phyloP scores from a whole-genome alignment of 768 basidiomycete genomes.

The Boletus huronensis region DNA sequence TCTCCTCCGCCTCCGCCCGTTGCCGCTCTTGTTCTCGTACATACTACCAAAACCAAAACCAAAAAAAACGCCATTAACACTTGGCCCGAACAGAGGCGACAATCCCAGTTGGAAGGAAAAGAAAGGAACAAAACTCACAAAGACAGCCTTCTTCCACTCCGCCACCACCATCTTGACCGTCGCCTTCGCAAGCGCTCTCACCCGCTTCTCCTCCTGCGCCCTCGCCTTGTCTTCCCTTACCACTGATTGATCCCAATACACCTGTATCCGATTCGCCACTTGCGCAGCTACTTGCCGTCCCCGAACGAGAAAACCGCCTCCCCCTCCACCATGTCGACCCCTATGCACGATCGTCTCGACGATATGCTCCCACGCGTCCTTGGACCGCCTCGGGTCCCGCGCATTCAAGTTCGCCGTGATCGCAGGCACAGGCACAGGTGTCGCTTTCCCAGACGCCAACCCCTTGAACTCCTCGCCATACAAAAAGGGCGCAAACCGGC shows the following conservation, averaged over 20 bases:
- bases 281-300: constrained; percentile 46
- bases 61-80: not conserved
- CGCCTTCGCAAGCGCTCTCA: constrained; percentile 65
- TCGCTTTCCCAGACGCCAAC: constrained; percentile 1
- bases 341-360: constrained; percentile 43
- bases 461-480: constrained; percentile 22
- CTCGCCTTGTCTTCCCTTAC: constrained; percentile 57
- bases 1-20: constrained; percentile 70
- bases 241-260: constrained; percentile 71
- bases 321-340: constrained; percentile 14
- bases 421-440: not conserved
- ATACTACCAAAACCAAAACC: constrained; percentile 42
- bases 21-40: constrained; percentile 67
- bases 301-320: constrained; percentile 9
- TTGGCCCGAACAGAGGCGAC: not conserved
- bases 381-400: constrained; percentile 25
- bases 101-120: not conserved
- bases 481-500: constrained; percentile 44
- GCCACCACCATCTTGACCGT: constrained; percentile 65
- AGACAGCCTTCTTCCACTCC: constrained; percentile 88
- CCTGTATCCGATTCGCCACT: constrained; percentile 63
- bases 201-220: constrained; percentile 60
- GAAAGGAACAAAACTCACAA: constrained; percentile 45
- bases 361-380: constrained; percentile 59
- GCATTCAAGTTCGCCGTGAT: constrained; percentile 16